These are phyloP conservation scores for Penicillium palitans DNA, from an alignment of 2,329 filamentous ascomycete genomes.

Conservation along the genomic window DNA sequence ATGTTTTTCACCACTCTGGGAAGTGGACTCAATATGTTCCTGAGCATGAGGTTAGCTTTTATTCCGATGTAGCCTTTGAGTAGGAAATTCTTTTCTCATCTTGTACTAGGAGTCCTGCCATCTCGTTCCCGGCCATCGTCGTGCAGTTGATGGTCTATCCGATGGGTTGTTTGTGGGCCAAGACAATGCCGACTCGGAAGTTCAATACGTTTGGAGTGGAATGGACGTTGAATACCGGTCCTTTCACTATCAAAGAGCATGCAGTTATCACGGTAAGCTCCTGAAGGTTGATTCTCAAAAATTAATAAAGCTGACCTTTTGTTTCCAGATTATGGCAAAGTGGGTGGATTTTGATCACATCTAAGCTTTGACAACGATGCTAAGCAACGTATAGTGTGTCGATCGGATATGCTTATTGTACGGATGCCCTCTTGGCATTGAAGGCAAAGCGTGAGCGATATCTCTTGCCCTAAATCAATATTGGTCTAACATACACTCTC, in stretches of 20 bases:
- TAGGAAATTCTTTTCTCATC: not conserved
- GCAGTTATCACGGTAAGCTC: conserved; percentile 46
- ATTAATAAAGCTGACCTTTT: not conserved
- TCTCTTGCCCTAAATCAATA: not conserved
- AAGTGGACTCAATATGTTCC: conserved; percentile 59
- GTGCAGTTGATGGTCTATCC: conserved; percentile 61
- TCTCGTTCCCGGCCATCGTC: conserved; percentile 58
- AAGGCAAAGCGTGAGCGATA: conserved; percentile 23
- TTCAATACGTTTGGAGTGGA: conserved; percentile 35
- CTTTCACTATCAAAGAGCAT: conserved; percentile 46
- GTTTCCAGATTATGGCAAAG: conserved; percentile 22
- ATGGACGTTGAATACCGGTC: conserved; percentile 40
- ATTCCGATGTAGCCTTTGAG: too few species aligned
- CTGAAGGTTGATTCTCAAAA: not conserved
- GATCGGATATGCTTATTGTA: conserved; percentile 30
- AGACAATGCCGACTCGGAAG: conserved; percentile 31
- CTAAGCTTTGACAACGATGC: not conserved
- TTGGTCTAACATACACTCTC: not conserved
- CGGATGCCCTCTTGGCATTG: conserved; percentile 28
- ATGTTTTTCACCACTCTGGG: conserved; percentile 57
- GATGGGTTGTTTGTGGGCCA: conserved; percentile 35
- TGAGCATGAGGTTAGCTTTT: conserved; percentile 46
- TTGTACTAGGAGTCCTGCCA: conserved; percentile 43
- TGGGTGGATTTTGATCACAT: not conserved
- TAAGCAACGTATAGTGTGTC: conserved; percentile 21